Evolutionary conservation across 2,329 filamentous ascomycete species (phyloP).

Genomic region (Diaporthe capsici): DNA sequence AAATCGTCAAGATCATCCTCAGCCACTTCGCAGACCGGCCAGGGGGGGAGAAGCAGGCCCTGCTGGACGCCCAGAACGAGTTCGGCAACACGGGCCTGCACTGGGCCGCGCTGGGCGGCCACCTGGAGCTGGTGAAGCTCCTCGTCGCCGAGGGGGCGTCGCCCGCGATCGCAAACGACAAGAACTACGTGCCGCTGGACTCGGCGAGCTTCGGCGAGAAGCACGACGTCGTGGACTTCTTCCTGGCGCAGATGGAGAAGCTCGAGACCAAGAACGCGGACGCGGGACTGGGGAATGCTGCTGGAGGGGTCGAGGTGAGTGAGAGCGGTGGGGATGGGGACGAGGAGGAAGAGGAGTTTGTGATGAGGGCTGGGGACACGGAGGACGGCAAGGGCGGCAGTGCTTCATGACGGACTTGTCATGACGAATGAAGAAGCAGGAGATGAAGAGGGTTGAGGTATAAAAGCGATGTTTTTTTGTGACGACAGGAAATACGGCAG

Average conservation of each 20-base stretch:
- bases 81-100: slow-evolving; percentile 93
- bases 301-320: slow-evolving; percentile 56
- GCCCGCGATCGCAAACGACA: slow-evolving; percentile 83
- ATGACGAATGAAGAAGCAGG: not conserved
- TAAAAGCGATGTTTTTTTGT: not conserved
- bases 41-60: slow-evolving; percentile 60
- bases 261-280: slow-evolving; percentile 64
- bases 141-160: slow-evolving; percentile 84
- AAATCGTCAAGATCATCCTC: slow-evolving; percentile 60
- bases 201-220: slow-evolving; percentile 80
- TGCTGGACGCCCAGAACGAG: slow-evolving; percentile 79
- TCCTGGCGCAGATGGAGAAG: slow-evolving; percentile 63
- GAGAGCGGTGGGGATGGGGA: slow-evolving; percentile 47
- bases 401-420: slow-evolving; percentile 21
- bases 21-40: slow-evolving; percentile 57
- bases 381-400: not conserved
- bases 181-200: slow-evolving; percentile 85
- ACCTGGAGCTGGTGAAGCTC: slow-evolving; percentile 83
- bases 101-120: slow-evolving; percentile 93
- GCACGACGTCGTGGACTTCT: slow-evolving; percentile 74
- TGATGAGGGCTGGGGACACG: slow-evolving; percentile 16
- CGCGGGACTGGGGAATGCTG: slow-evolving; percentile 57
- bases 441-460: not conserved
- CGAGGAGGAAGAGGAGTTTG: slow-evolving; percentile 42
- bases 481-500: not conserved